These are phyloP conservation scores for Rhododendron ferrugineum DNA, from an alignment of 148 eudicot species.

Conservation along the genomic window DNA sequence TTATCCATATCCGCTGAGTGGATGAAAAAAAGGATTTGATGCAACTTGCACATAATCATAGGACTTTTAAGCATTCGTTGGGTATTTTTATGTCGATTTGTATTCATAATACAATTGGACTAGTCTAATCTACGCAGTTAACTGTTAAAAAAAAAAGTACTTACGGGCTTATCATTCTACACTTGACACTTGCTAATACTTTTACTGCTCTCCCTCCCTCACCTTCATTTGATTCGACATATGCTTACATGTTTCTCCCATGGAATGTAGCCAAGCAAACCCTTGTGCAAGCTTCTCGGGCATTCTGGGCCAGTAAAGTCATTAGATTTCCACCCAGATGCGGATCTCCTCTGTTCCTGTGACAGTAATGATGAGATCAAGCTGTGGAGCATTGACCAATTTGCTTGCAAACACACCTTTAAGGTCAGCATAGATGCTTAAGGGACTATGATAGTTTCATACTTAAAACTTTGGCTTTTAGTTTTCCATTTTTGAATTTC, in stretches of 20 bases:
- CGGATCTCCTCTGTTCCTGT: constrained; percentile 45
- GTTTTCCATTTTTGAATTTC: not conserved
- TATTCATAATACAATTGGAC: not conserved
- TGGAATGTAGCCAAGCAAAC: not conserved
- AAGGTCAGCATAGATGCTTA: constrained; percentile 24
- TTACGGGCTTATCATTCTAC: not conserved
- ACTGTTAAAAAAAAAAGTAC: not conserved
- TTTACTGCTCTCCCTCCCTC: not conserved
- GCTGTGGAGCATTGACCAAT: constrained; percentile 29
- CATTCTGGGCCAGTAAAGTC: not conserved
- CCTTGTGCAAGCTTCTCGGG: not conserved
- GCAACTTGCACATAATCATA: not conserved
- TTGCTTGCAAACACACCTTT: constrained; percentile 23
- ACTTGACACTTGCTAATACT: not conserved
- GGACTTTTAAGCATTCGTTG: not conserved
- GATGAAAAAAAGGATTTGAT: not conserved
- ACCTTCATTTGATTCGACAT: not conserved
- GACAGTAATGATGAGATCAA: constrained; percentile 38
- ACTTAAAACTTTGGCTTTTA: not conserved
- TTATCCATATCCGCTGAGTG: not conserved
- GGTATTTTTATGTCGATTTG: no score
- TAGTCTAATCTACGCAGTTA: not conserved
- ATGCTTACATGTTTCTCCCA: not conserved
- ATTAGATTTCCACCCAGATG: constrained; percentile 39
- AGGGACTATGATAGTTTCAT: not conserved